Evolutionary conservation across 2,329 filamentous ascomycete species (phyloP), one percentile per base, ranked within the genome.

Genomic region (Penicillium frequentans): DNA sequence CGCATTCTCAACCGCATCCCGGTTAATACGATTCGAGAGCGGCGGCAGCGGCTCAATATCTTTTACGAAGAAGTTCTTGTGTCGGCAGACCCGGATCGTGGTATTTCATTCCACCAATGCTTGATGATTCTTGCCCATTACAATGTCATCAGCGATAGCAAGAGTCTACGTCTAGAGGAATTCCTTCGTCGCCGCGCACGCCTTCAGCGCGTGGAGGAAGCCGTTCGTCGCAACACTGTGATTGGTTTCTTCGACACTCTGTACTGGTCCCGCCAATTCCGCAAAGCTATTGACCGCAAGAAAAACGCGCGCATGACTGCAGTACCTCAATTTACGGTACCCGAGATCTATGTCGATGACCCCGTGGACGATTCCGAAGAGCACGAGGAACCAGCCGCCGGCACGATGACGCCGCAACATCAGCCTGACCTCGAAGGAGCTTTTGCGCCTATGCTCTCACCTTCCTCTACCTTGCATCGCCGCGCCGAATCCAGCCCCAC

Each of bases 51-150:
- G 43, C 93, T 96, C 80, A 96, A 96, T 66, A 84, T 89, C n/a
- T 99, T 99, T 74, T 99, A 91, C 69, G 93, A 98, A 74, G 96
- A 99, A 77, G 90, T 98, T 21, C 86, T 98, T 74, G 91, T 97
- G 6, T 93, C 92, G 5, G 91, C 93, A 5, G 93, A 99, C 73
- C 90, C 89, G 1, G 91, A 96, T 68, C 85, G 86, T 60, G 95
- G 95, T 48, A 96, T 99, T 58, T 89, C 90, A 0, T 99, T 99
- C 73, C 95, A 91, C 3, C 88, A 89, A 7, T 89, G 97, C 23
- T 82, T 99, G 51, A 95, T 99, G 89, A 96, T 96, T 59, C 81
- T 99, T 56, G 93, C 96, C 33, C 95, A 99, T 75, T 96, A 99
- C 82, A 99, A 98, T 69, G 92, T 99, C 69, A 99, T 99, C 73